Conservation (phyloP, 2,329 filamentous ascomycete species). For the Fusarium penzigii region DNA sequence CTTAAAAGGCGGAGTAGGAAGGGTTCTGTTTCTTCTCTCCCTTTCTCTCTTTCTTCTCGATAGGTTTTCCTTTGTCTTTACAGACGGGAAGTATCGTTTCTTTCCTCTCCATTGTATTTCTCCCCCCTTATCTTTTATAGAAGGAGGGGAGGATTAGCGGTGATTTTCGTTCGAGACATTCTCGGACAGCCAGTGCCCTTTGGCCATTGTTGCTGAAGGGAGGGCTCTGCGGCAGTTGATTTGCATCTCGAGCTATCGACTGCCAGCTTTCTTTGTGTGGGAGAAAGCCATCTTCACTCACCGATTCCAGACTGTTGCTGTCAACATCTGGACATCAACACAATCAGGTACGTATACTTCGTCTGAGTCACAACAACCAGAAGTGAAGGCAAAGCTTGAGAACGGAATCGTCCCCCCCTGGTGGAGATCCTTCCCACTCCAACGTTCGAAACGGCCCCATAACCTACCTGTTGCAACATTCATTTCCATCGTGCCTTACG, state of each 20-base stretch:
- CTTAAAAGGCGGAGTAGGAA: background rate
- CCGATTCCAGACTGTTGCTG: too few relatives aligned
- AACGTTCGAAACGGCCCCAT: background rate
- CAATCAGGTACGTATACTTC: too few relatives aligned
- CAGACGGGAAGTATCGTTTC: conserved; percentile 19
- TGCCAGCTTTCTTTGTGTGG: background rate
- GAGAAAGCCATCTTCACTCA: background rate
- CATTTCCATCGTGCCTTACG: too few relatives aligned
- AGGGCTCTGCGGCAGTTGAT: background rate
- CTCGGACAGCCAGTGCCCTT: background rate
- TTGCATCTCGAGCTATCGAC: background rate
- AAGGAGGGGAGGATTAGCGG: background rate
- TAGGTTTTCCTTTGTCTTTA: background rate
- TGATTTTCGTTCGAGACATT: background rate
- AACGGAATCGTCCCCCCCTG: too few relatives aligned
- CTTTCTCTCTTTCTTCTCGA: background rate
- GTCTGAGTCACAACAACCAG: too few relatives aligned
- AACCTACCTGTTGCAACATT: too few relatives aligned
- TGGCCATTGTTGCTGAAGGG: background rate
- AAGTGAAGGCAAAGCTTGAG: conserved; percentile 1
- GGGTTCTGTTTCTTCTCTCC: background rate
- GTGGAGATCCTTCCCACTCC: background rate
- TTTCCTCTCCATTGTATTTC: conserved; percentile 12
- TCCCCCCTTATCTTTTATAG: conserved; percentile 5
- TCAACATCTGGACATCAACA: too few relatives aligned